Conservation (phyloP, 139 green algal genomes). For the Asterochloris sp. region DNA sequence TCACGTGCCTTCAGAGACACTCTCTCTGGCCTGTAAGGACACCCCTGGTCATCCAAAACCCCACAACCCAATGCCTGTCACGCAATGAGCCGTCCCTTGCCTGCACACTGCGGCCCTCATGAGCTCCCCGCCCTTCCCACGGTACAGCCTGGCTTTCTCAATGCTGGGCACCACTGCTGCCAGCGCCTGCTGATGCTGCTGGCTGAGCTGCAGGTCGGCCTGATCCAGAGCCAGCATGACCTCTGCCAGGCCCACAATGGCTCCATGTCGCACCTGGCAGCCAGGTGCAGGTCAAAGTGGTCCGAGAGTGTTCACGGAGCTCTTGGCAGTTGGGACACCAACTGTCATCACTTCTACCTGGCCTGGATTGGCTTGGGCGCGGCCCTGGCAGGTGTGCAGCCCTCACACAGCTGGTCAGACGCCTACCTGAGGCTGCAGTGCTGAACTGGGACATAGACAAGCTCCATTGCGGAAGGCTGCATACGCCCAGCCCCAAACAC, state of each 20-base stretch:
- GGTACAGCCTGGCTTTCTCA: constrained; percentile 69
- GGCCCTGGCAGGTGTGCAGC: too few species aligned
- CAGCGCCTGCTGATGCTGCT: constrained; percentile 1
- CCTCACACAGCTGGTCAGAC: too few species aligned
- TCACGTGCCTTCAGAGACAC: not conserved
- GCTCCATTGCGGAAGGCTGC: not conserved
- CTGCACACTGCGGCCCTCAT: constrained; percentile 79
- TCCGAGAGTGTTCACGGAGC: not conserved
- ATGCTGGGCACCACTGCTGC: constrained; percentile 52
- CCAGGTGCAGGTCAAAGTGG: not conserved
- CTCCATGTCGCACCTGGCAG: constrained; percentile 66
- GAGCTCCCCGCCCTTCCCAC: constrained; percentile 87
- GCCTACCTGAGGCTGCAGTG: too few species aligned
- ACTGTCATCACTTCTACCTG: too few species aligned
- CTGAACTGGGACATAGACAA: not conserved
- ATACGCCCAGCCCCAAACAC: too few species aligned
- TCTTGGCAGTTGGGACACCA: too few species aligned
- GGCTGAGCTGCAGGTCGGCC: not conserved
- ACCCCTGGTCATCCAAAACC: not conserved
- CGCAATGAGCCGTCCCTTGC: constrained; percentile 23
- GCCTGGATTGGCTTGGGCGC: too few species aligned
- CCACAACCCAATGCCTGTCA: not conserved
- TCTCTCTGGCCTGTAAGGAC: not conserved
- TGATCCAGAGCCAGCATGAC: constrained; percentile 61
- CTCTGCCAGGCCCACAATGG: constrained; percentile 69